Percentiles rank a stretch among this genome's conserved stretches.
Evolutionary conservation across 2,329 filamentous ascomycete species (phyloP).

Genomic region (Microcyclospora tardicrescens): DNA sequence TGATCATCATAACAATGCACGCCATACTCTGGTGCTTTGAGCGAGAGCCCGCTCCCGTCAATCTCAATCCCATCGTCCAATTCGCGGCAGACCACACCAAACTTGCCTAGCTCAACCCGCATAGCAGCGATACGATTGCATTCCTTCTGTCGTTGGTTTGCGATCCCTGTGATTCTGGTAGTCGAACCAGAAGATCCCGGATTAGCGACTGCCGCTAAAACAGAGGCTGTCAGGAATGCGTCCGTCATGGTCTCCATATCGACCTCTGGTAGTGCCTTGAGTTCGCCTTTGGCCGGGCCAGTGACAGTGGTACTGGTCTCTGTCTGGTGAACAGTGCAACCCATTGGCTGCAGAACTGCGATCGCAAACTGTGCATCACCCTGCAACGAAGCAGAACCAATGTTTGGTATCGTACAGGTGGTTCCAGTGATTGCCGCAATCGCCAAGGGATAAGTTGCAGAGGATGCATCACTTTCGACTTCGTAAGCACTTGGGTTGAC

Average conservation of each 20-base stretch:
- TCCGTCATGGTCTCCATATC: constrained; percentile 99
- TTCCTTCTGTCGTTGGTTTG: constrained; percentile 95
- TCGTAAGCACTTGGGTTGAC: constrained; percentile 73
- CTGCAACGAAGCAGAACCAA: constrained; percentile 81
- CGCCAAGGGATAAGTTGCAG: constrained; percentile 88
- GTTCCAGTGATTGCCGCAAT: constrained; percentile 92
- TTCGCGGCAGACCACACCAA: constrained; percentile 73
- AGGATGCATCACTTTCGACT: constrained; percentile 94
- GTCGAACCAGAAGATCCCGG: constrained; percentile 45
- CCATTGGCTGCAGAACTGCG: constrained; percentile 84
- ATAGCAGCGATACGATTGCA: constrained; percentile 95
- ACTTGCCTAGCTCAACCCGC: constrained; percentile 88
- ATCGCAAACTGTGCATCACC: constrained; percentile 90
- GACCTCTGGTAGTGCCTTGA: constrained; percentile 66
- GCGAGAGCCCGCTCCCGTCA: constrained; percentile 42
- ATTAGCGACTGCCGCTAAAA: constrained; percentile 76
- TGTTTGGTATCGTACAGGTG: constrained; percentile 91
- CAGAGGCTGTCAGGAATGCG: constrained; percentile 89
- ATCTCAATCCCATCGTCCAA: constrained; percentile 88
- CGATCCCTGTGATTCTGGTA: constrained; percentile 84
- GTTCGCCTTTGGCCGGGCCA: constrained; percentile 60
- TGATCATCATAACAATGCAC: constrained; percentile 96
- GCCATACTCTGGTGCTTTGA: constrained; percentile 47
- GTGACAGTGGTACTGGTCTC: constrained; percentile 81
- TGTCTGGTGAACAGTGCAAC: constrained; percentile 77